Evolutionary conservation across 306 rosid genomes (phyloP).

Genomic region (Begonia fuchsioides): DNA sequence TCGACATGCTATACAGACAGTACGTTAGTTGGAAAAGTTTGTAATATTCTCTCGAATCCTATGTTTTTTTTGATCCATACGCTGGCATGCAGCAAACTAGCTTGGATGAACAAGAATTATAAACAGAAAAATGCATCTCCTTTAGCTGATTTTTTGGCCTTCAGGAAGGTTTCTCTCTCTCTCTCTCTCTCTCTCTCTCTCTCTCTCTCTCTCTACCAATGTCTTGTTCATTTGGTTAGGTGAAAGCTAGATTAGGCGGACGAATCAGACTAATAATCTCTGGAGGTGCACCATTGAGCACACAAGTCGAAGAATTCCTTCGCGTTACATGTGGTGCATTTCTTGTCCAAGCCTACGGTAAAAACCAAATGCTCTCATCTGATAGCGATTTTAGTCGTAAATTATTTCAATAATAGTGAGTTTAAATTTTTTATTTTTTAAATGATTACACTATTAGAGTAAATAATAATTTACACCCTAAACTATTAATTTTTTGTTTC

Average conservation of each 20-base stretch:
- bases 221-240: constrained; percentile 16
- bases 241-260: constrained; percentile 62
- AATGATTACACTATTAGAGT: no score
- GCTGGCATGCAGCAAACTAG: constrained; percentile 39
- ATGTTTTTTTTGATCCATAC: no score
- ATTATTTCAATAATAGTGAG: no score
- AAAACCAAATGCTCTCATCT: neutral
- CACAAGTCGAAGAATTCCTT: constrained; percentile 81
- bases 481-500: no score
- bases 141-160: constrained; percentile 72
- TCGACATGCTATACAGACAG: constrained; percentile 56
- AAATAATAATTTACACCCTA: no score
- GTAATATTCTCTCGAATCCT: no score
- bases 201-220: neutral
- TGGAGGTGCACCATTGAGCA: constrained; percentile 85
- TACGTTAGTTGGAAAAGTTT: constrained; percentile 9
- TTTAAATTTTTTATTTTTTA: no score
- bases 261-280: constrained; percentile 56
- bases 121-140: constrained; percentile 60
- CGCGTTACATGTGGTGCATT: constrained; percentile 66
- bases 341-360: constrained; percentile 77
- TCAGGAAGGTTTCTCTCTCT: constrained; percentile 50
- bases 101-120: constrained; percentile 69
- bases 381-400: no score
- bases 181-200: neutral